Evolutionary conservation across 1,139 yeast genomes (phyloP), one percentile per base, ranked within the genome.

Genomic region (Diutina rugosa): DNA sequence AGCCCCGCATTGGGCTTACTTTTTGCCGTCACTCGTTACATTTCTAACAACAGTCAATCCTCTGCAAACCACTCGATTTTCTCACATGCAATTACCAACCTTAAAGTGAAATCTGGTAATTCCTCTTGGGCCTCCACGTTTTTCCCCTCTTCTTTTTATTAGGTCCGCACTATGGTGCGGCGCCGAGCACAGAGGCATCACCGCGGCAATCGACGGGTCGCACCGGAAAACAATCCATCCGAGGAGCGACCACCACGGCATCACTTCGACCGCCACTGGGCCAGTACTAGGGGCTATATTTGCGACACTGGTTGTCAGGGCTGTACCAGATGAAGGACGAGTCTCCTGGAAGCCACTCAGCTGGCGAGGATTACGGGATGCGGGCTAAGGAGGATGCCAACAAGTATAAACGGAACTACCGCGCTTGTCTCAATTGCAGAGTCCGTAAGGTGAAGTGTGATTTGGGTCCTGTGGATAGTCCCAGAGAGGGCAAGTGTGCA

Each of bases 391-490:
- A 49, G 16, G 53, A 26, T 46, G n/a, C 48, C 46, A 72, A 69
- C 59, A 44, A 10, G 26, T 81, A 76, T 65, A 76, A 75, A 61
- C 70, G 97, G 59, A 84, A 85, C 61, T 90, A 87, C 68, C 78
- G 82, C 59, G 97, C 97, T 0, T 90, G 97, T 64, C 71, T 87
- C 56, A 87, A 84, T 68, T 90, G 97, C 67, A 78, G 96, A 14
- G 80, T 84, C 9, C 79, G 95, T 46, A 90, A 90, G 65, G 89
- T 88, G 55, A 84, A 85, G 64, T 90, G 97, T 71, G 95, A 89
- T 64, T 70, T 90, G 61, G 96, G 96, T 1, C 82, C 85, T 4
- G 81, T 84, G 12, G 86, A 84, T 58, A 77, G 77, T 58, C 96
- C 96, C 0, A 76, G 78, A 56, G 84, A 82, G 8, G 53, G 53